Evolutionary conservation across 306 rosid species (phyloP).

Genomic region (Ammopiptanthus mongolicus): DNA sequence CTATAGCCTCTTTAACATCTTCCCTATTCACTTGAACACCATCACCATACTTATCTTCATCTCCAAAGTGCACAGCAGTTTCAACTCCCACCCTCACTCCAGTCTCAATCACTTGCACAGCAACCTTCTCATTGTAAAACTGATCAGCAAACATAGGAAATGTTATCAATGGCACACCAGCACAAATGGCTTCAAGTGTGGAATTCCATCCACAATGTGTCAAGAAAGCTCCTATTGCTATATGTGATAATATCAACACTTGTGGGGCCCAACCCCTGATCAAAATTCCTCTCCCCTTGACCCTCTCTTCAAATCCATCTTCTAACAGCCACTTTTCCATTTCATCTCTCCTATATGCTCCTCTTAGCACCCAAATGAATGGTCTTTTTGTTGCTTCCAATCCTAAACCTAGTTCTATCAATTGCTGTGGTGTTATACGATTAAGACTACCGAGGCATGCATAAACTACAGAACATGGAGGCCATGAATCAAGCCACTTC

Average conservation of each 20-base stretch:
- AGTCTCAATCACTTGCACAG: constrained; percentile 24
- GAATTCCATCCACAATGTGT: constrained; percentile 74
- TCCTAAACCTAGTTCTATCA: constrained; percentile 48
- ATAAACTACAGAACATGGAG: constrained; percentile 34
- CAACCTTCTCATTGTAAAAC: constrained; percentile 38
- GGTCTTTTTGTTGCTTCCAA: constrained; percentile 52
- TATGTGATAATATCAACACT: constrained; percentile 40
- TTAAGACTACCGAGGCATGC: constrained; percentile 54
- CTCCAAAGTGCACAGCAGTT: constrained; percentile 8
- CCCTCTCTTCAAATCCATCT: constrained; percentile 42
- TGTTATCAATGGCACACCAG: constrained; percentile 45
- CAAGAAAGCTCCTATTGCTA: constrained; percentile 42
- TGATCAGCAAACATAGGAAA: constrained; percentile 56
- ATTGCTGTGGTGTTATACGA: constrained; percentile 27
- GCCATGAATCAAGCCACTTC: constrained; percentile 55
- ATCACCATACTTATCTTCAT: constrained; percentile 29
- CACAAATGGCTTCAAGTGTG: constrained; percentile 40
- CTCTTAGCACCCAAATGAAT: constrained; percentile 65
- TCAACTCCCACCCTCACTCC: constrained; percentile 35
- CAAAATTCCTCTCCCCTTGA: constrained; percentile 39
- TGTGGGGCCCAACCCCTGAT: constrained; percentile 60
- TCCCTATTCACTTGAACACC: constrained; percentile 31
- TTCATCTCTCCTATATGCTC: constrained; percentile 17
- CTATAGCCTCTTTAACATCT: constrained; percentile 29
- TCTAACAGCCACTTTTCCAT: constrained; percentile 30